Evolutionary conservation across 163 green algal species (phyloP).

Genomic region (Scenedesmus sp.): DNA sequence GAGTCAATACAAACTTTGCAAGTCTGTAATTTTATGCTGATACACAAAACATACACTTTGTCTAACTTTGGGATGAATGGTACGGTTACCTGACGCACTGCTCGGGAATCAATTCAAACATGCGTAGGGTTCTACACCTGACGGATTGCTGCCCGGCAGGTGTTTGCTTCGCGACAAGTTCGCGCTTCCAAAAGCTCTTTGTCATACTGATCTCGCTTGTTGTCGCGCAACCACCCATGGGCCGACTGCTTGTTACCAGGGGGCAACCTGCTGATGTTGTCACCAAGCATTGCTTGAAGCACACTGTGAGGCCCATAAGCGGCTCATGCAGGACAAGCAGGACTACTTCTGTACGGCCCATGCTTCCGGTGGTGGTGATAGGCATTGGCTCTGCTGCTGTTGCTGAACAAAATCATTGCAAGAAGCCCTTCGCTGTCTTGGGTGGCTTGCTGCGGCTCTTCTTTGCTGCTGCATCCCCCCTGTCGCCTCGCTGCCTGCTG

Average conservation of each 20-base stretch:
- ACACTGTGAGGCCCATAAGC: too few species aligned
- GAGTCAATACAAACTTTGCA: neutral
- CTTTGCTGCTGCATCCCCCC: neutral
- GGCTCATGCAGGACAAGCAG: too few species aligned
- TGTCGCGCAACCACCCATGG: too few species aligned
- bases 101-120: neutral
- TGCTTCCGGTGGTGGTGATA: neutral
- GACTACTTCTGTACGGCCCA: too few species aligned
- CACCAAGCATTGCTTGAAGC: too few species aligned
- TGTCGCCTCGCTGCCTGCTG: neutral
- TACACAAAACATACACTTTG: neutral
- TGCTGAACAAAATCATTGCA: neutral
- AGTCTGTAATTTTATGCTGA: neutral
- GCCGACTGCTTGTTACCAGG: too few species aligned
- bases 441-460: constrained; percentile 3
- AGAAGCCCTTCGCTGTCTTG: constrained; percentile 45
- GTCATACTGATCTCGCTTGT: too few species aligned
- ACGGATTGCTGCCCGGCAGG: neutral
- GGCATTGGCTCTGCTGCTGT: neutral
- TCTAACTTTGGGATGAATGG: neutral
- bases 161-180: neutral
- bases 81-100: neutral
- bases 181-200: too few species aligned
- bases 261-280: too few species aligned
- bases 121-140: neutral